A percentile compares a stretch with the other conserved stretches of the same genome.
Evolutionary conservation across 2,329 filamentous ascomycete genomes (phyloP).

Genomic region (Hysterium pulicare): DNA sequence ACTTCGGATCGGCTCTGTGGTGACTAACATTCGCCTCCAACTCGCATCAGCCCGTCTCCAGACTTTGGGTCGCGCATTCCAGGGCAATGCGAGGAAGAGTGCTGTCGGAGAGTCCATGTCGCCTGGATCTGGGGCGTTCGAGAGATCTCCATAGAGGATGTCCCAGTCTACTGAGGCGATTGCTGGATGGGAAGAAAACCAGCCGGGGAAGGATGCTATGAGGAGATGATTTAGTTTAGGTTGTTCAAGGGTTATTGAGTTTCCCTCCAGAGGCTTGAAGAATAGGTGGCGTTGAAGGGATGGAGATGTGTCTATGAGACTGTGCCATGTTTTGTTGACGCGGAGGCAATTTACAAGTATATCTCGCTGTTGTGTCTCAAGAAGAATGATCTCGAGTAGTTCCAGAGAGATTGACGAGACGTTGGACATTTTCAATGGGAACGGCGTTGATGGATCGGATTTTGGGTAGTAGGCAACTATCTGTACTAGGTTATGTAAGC

Average conservation of each 20-base stretch:
- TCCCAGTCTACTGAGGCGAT: background rate
- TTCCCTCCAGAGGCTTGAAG: background rate
- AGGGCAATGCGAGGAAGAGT: background rate
- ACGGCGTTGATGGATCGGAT: background rate
- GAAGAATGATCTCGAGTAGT: background rate
- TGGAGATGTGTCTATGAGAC: background rate
- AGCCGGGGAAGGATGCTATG: background rate
- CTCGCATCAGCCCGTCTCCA: background rate
- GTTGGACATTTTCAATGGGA: background rate
- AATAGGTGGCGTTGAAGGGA: background rate
- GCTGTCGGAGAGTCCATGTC: background rate
- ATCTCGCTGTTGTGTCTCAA: background rate
- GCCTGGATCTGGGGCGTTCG: background rate
- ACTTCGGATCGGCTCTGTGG: background rate
- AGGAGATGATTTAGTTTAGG: background rate
- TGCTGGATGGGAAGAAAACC: background rate
- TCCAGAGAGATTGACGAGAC: background rate
- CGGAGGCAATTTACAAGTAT: background rate
- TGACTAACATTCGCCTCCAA: background rate
- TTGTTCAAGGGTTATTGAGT: background rate
- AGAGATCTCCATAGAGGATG: background rate
- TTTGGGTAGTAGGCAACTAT: background rate
- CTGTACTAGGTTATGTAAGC: too few relatives aligned
- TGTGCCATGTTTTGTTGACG: background rate
- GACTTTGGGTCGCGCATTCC: background rate